Base-by-base conservation (phyloP, 495 filamentous ascomycete species). In the Arthonia radiata region DNA sequence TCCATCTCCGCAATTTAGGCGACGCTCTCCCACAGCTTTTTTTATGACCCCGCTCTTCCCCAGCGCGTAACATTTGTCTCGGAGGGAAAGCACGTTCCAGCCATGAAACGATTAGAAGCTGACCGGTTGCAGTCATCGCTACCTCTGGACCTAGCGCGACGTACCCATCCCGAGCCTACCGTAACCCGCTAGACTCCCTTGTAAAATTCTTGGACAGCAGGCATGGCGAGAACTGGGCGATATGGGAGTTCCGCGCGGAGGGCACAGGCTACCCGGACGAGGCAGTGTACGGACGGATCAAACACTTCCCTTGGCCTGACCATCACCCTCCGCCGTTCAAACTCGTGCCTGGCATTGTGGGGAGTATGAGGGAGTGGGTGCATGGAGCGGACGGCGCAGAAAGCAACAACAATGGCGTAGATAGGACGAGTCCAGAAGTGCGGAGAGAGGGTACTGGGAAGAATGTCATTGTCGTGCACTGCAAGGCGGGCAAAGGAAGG, bases 191-290 rank as follows among this genome's bases (percentile, higher is more conserved):
- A 24, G 70, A 83, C 37, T 59, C 62, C 7, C 64, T 97, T 3
- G 71, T 94, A 26, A 61, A 62, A 17, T 94, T 77, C 42, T 71
- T 97, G 22, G 76, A 94, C 49, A 49, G 53, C 12, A 76, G 76
- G 33, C 86, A 97, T 54, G 71, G 64, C 28, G 46, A 56, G 6
- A 53, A 79, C 31, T 94, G 83, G 86, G 62, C 68, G 6, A 91
- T 97, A 36, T 97, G 80, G 79, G 86, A 97, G 42, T 93, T 94
- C 40, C 69, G 89, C 18, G 86, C 79, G 17, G 86, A 97, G 44
- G 86, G 86, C 5, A 91, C 89, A 0, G 86, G 86, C 0, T 97
- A 97, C 38, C 77, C 76, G 0, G 86, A 94, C 44, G 59, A 59
- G 14, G 82, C 86, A 30, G 81, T 97, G 1, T 76, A 82, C 40